Evolutionary conservation across 2,329 filamentous ascomycete species (phyloP).

Genomic region (Lasiodiplodia theobromae): DNA sequence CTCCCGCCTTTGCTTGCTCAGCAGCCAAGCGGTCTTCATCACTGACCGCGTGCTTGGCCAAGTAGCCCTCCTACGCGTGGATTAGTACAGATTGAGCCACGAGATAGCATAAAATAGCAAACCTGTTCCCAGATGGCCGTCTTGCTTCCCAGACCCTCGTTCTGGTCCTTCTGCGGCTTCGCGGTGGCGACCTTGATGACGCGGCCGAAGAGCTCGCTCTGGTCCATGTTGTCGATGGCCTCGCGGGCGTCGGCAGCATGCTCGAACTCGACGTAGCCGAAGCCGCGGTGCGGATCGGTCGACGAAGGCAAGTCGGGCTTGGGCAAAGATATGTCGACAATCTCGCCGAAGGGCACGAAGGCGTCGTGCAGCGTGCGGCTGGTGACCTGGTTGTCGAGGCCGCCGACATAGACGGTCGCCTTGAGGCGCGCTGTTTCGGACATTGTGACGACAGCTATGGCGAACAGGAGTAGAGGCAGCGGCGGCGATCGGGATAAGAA

Average conservation of each 20-base stretch:
- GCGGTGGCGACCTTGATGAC: conserved; percentile 91
- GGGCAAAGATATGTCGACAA: conserved; percentile 87
- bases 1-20: conserved; percentile 60
- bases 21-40: conserved; percentile 75
- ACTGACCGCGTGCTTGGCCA: conserved; percentile 84
- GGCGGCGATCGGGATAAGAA: conserved; percentile 13
- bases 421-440: conserved; percentile 85
- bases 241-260: conserved; percentile 85
- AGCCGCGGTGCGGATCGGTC: conserved; percentile 83
- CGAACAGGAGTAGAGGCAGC: background rate
- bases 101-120: conserved; percentile 41
- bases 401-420: conserved; percentile 90
- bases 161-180: conserved; percentile 87
- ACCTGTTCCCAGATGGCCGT: conserved; percentile 98
- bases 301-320: conserved; percentile 84
- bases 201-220: conserved; percentile 90
- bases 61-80: conserved; percentile 79
- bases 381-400: conserved; percentile 81
- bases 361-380: conserved; percentile 80
- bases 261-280: conserved; percentile 96
- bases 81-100: conserved; percentile 6
- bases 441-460: conserved; percentile 60
- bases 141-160: conserved; percentile 88
- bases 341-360: conserved; percentile 96
- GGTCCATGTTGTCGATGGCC: conserved; percentile 99